Base-by-base conservation (phyloP, 805 yeast species). In the Hanseniaspora osmophila region DNA sequence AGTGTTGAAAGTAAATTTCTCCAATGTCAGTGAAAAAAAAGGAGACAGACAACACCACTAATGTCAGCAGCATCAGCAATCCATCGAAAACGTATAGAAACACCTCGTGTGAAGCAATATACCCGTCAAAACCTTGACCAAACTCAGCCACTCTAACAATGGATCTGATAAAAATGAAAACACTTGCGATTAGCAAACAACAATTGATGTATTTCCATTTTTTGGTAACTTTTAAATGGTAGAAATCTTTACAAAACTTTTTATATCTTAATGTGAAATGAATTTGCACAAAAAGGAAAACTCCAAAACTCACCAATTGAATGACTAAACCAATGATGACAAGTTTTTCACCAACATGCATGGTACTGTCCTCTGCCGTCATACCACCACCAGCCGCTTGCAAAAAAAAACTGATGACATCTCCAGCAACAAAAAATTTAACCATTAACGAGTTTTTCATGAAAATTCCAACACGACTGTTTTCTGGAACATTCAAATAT, bases 351-450 rank as follows among this genome's bases (percentile, higher is more conserved):
- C 65, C 67, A 35, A 49, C 17, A 1, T 44, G 35, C 2, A 33
- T 29, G 12, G 38, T 30, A 5, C 40, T 42, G 10, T 27, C 33
- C 2, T 44, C 22, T 7, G 58, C 51, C 55, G 54, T 49, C 27
- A 62, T 22, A 3, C 64, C 66, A 39, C 62, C 66, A 29, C 67
- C 67, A 22, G 50, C 48, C 13, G 54, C 57, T 51, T 62, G 66
- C 37, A 61, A 27, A 3, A 58, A 43, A 40, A 62, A 57, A 37
- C 62, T 54, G 7, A 55, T 10, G 9, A 62, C 50, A 49, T 63
- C 66, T 15, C 64, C 64, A 13, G 45, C 12, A 6, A 62, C 62
- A 52, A 62, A 62, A n/a, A 59, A 46, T 6, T 49, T 50, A 2
- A 64, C 60, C 10, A 55, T 50, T 41, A 47, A 57, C 40, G 52